phyloP scores from a whole-genome alignment of 2,329 filamentous ascomycete genomes.

The Colletotrichum truncatum region DNA sequence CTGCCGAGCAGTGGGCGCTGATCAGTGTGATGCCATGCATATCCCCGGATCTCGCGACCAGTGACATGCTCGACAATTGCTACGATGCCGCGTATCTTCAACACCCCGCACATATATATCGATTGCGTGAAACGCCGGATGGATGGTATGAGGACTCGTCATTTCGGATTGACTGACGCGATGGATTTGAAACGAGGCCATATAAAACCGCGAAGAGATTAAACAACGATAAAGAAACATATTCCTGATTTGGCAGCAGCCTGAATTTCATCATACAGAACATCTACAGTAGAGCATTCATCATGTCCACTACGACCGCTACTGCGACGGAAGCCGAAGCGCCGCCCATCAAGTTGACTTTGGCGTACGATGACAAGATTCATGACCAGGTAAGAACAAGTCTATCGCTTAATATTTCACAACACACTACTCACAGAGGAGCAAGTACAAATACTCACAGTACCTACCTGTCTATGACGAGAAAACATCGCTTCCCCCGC shows the following conservation, averaged over 20 bases:
- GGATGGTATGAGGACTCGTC: neutral
- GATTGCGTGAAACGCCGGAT: neutral
- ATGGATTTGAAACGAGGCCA: neutral
- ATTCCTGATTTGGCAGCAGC: too few relatives aligned
- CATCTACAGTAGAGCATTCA: conserved; percentile 46
- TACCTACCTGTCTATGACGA: conserved; percentile 46
- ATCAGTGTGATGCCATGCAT: neutral
- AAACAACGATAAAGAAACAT: neutral
- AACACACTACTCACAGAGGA: neutral
- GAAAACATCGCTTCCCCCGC: conserved; percentile 37
- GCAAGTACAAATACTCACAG: conserved; percentile 41
- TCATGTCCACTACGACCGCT: conserved; percentile 89
- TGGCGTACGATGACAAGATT: conserved; percentile 18
- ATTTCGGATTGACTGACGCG: neutral
- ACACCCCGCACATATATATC: neutral
- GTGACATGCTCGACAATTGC: neutral
- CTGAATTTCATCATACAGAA: rapidly evolving
- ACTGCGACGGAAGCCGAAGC: conserved; percentile 55
- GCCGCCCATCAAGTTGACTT: neutral
- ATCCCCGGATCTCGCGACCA: neutral
- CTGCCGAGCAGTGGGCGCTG: neutral
- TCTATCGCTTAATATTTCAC: neutral
- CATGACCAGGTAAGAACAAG: neutral
- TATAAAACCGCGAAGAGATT: neutral
- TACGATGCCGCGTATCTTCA: neutral